Base-by-base conservation (phyloP, 2,329 filamentous ascomycete species). In the Alternaria brassicae region DNA sequence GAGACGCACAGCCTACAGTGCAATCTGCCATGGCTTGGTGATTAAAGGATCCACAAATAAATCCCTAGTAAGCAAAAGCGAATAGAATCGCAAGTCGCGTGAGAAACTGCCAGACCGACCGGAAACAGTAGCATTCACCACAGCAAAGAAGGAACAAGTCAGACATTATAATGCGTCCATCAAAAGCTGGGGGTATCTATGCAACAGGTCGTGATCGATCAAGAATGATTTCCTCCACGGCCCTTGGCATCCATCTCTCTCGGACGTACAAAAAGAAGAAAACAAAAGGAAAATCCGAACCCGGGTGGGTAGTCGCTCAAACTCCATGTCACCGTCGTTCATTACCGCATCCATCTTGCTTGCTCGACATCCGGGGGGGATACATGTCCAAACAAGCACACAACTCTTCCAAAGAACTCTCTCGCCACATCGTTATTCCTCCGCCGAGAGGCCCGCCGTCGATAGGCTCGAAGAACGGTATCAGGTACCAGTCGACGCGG, bases 181-280 rank as follows among this genome's bases (percentile, higher is more conserved):
- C 52, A 44, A 61, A 65, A 59, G 60, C 56, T 63, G 51, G 60
- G 66, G 66, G 66, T 68, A 68, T 68, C 66, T 68, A 66, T 68
- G 60, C 66, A 56, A 34, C 63, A 53, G 63, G 41, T 60, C 57
- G 44, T 59, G 59, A 63, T 50, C 32, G 9, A 56, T 58, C 56
- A 67, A 63, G 53, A 67, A 65, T 59, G 58, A 58, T 53, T 53
- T 28, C 56, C 50, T 56, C 60, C 57, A 47, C 47, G 36, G 12
- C 51, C 49, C 37, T 50, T 62, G 50, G 64, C 30, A 50, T 60
- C 55, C 63, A 59, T 56, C 45, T 63, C 58, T 44, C 13, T 25
- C 17, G 27, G 42, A 55, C 42, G 23, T 36, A 58, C 44, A 47
- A 52, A 53, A 19, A 2, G 50, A 8, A 19, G 19, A 30, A 27